Base-by-base conservation (phyloP, 257 asterid genomes). In the Solanum paucissectum region DNA sequence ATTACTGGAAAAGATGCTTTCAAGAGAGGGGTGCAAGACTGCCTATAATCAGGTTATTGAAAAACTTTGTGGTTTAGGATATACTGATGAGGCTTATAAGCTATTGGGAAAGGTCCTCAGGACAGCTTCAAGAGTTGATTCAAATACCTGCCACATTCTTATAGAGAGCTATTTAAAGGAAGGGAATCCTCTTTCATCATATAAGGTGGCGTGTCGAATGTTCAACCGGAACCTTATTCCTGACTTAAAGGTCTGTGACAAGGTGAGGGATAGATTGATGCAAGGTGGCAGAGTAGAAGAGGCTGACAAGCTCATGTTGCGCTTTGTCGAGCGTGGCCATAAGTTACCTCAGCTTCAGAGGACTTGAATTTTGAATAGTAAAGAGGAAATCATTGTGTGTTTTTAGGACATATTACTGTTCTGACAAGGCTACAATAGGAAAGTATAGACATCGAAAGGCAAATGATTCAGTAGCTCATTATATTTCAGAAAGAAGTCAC, bases 191-290 rank as follows among this genome's bases (percentile, higher is more conserved):
- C 38, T 95, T 46, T 94, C 95, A 55, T 92, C 99, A 29, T 97
- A 94, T 90, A 93, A 91, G 89, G 98, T 97, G 71, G 99, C 98
- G 20, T 95, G 98, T 92, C 91, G 98, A 87, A 97, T 97, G 99
- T 95, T 97, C 90, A 90, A 93, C 89, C 92, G 98, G 68, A 95
- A 97, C 91, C 90, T 97, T 90, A 88, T 95, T 82, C 99, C 99
- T 38, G 96, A 97, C 72, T 87, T 95, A 72, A 95, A 92, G 92
- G 87, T 97, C 82, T 97, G 99, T 85, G 98, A 94, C 90, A 92
- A 91, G 88, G 96, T 97, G 89, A 91, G 94, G 89, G 93, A 92
- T 89, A 91, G 90, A 86, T 91, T 97, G 92, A 60, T 92, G 83
- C 64, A 86, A 33, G 89, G 84, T 73, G 90, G 92, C 89, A 95